Base-by-base conservation (phyloP, 1,139 yeast species). In the Arxiozyma slooffiae region DNA sequence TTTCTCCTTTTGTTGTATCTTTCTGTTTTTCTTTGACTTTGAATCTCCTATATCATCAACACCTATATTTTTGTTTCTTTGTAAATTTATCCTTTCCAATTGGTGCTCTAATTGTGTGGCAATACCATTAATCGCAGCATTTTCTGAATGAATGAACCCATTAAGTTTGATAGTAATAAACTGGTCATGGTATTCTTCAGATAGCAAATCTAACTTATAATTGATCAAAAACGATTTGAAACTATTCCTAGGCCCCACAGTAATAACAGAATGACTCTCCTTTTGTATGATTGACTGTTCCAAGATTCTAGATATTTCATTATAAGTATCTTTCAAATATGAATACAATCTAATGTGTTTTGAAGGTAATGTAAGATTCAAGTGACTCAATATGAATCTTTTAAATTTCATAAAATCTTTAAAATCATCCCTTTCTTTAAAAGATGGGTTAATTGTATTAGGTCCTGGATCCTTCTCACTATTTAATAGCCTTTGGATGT, bases 181-280 rank as follows among this genome's bases (percentile, higher is more conserved):
- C 46, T 76, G 76, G 23, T 73, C 72, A 0, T 58, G 60, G 49
- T 74, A 71, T 4, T 64, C 67, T 2, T 67, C 62, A 2, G 69
- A 58, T 23, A 89, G 68, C n/a, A 72, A 68, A 0, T 65, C 56
- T 26, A 92, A 55, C 0, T 86, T 87, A 7, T 73, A 68, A 44
- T 83, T 75, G 8, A 90, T 71, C 11, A 86, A 67, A 1, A 79
- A 69, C 0, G 94, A 75, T 64, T 92, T 92, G 0, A 96, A 97
- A 6, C 81, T 71, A 1, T 85, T 80, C 46, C 90, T 70, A 0
- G 96, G 90, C 0, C 98, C 98, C 46, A 88, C 75, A 1, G 92
- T 53, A 11, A 90, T 70, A 9, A 83, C 79, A 0, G 97, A 89
- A 62, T 86, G 89, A 5, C 96, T 92, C 57, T 88, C 95, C 39